Evolutionary conservation across 2,329 filamentous ascomycete species (phyloP).

Genomic region (Paracorniculantispora psalliotae): DNA sequence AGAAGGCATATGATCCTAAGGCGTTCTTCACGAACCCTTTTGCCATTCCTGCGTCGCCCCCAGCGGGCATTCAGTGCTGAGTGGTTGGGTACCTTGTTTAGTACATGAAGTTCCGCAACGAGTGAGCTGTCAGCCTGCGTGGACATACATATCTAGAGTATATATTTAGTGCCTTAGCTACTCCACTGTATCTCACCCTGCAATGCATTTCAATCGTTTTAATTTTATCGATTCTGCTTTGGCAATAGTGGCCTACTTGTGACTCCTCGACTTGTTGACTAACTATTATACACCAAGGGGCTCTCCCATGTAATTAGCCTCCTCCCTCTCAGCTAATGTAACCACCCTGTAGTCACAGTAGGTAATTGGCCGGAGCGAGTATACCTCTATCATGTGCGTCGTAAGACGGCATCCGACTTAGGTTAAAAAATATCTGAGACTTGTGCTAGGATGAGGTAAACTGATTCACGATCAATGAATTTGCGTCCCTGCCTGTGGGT

Average conservation of each 20-base stretch:
- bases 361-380: background rate
- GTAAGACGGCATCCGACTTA: background rate
- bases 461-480: background rate
- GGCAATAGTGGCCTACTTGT: too few relatives aligned
- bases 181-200: background rate
- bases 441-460: background rate
- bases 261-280: too few relatives aligned
- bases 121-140: background rate
- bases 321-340: too few relatives aligned
- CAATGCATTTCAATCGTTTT: too few relatives aligned
- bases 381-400: background rate
- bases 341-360: too few relatives aligned
- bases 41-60: constrained; percentile 1
- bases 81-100: background rate
- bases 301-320: too few relatives aligned
- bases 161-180: background rate
- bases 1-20: constrained; percentile 15
- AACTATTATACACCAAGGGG: too few relatives aligned
- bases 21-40: constrained; percentile 15
- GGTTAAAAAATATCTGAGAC: background rate
- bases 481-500: too few relatives aligned
- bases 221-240: too few relatives aligned
- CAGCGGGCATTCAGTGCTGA: background rate
- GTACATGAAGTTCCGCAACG: background rate
- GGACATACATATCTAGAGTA: background rate